These are phyloP conservation scores for Colletotrichum sp. DNA, from an alignment of 2,329 filamentous ascomycete genomes.

Conservation along the genomic window DNA sequence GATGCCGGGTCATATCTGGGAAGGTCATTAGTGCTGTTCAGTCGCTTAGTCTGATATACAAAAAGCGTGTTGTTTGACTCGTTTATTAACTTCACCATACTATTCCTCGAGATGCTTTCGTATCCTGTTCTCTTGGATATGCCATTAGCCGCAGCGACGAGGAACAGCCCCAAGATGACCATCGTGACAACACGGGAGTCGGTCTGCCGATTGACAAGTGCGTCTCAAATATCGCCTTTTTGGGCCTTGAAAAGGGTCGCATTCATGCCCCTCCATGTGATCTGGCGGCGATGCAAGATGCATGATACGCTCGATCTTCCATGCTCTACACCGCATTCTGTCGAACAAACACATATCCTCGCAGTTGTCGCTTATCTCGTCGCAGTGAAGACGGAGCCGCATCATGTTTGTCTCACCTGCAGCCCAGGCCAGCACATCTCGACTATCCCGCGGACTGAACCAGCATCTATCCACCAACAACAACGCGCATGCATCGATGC, in stretches of 20 bases:
- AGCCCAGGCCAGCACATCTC: not conserved
- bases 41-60: not conserved
- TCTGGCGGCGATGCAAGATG: not conserved
- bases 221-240: not conserved
- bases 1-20: fast-evolving
- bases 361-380: not conserved
- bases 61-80: not conserved
- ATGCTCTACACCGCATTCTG: not conserved
- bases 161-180: fast-evolving
- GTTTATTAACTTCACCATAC: not conserved
- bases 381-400: not conserved
- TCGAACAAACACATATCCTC: not conserved
- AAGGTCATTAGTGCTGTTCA: not conserved
- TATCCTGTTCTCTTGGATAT: not conserved
- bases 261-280: not conserved
- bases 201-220: fast-evolving
- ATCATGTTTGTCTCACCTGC: not conserved
- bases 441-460: not conserved
- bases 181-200: not conserved
- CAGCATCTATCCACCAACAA: not conserved
- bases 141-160: fast-evolving
- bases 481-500: not conserved
- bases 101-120: fast-evolving
- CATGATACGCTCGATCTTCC: not conserved
- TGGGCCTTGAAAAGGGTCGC: not conserved